Evolutionary conservation across 2,329 filamentous ascomycete species (phyloP).

Genomic region (Claviceps paspali): DNA sequence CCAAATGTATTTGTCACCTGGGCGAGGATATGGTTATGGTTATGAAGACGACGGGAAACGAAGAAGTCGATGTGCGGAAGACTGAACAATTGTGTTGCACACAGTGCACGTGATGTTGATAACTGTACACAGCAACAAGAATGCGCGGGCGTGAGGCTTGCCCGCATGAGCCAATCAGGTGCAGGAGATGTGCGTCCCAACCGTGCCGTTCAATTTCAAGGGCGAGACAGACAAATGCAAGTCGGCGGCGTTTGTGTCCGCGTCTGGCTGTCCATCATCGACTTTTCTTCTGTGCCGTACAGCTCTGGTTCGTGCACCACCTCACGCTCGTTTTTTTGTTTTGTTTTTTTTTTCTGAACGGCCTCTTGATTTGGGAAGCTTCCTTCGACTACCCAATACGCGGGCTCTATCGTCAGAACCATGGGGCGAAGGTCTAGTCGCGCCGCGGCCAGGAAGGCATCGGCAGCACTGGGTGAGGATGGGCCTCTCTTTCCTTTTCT

Average conservation of each 20-base stretch:
- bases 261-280: not conserved
- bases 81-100: too few relatives aligned
- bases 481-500: slow-evolving; percentile 11
- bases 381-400: too few relatives aligned
- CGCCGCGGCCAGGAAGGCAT: slow-evolving; percentile 37
- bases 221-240: not conserved
- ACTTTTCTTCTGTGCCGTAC: not conserved
- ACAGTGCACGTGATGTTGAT: too few relatives aligned
- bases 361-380: too few relatives aligned
- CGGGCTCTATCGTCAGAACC: too few relatives aligned
- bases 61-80: too few relatives aligned
- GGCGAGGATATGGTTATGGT: too few relatives aligned
- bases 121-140: too few relatives aligned
- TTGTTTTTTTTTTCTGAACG: too few relatives aligned
- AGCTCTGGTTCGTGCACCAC: not conserved
- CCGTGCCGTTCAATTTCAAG: slow-evolving; percentile 6
- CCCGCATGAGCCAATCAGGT: slow-evolving; percentile 13
- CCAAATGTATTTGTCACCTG: too few relatives aligned
- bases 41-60: too few relatives aligned
- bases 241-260: not conserved
- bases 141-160: not conserved
- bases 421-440: slow-evolving; percentile 33
- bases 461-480: slow-evolving; percentile 36
- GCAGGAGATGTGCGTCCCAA: slow-evolving; percentile 13
- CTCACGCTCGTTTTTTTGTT: too few relatives aligned